A percentile compares a stretch with the other conserved stretches of the same genome.
Evolutionary conservation across 2,329 filamentous ascomycete species (phyloP).

Genomic region (Penicillium sp.): DNA sequence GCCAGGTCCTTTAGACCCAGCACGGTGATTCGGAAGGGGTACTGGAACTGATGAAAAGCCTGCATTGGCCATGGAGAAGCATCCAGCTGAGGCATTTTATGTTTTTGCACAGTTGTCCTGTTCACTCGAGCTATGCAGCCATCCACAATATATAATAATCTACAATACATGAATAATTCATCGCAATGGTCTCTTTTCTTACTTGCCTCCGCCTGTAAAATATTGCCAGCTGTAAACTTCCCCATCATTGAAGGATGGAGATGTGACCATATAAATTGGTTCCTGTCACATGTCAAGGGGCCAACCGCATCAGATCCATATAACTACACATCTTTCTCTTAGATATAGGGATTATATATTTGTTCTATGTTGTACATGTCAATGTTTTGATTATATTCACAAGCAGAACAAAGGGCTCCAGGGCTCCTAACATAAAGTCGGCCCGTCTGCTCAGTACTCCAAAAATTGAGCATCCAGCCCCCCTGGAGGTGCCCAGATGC

Average conservation of each 20-base stretch:
- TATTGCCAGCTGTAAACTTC: background rate
- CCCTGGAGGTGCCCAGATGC: background rate
- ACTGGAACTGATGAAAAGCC: too few species aligned
- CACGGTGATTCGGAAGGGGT: background rate
- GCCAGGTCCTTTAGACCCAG: background rate
- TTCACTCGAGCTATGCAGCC: background rate
- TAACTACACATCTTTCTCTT: background rate
- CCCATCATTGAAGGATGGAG: background rate
- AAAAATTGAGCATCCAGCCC: background rate
- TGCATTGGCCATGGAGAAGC: background rate
- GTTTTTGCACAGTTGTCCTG: background rate
- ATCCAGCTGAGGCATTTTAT: background rate
- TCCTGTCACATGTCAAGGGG: conserved; percentile 3
- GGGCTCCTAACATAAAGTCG: background rate
- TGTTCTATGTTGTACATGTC: background rate
- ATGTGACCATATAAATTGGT: background rate
- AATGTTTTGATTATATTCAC: background rate
- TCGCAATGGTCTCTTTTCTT: background rate
- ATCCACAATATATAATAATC: background rate
- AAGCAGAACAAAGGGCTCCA: background rate
- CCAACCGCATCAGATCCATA: background rate
- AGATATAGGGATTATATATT: background rate
- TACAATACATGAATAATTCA: background rate
- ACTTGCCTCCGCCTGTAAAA: background rate
- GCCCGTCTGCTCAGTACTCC: background rate